Base-by-base conservation (phyloP, 2,329 filamentous ascomycete genomes). In the Xylaria multiplex region DNA sequence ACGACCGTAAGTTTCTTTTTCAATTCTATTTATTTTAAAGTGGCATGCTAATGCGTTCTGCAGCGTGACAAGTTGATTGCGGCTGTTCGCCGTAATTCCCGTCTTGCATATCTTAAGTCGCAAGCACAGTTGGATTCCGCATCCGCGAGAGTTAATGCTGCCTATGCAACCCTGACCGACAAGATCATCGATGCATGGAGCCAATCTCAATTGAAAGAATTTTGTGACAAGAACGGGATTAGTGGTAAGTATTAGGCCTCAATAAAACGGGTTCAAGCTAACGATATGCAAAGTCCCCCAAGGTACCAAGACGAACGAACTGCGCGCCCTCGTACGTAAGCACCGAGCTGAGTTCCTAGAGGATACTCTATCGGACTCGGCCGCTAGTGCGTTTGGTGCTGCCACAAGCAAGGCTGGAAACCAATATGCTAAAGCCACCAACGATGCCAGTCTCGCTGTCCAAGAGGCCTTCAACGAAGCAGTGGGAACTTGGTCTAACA, bases 141-240 rank as follows among this genome's bases (percentile, higher is more conserved):
- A 46, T 86, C 87, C 9, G 84, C 88, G 42, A 90, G 87, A 49
- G 89, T 90, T 13, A 88, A 90, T 56, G 84, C 87, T 45, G 90
- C 92, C 1, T 91, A 93, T 72, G 83, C 90, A 58, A 91, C 88
- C 54, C 81, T 98, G 48, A 93, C 90, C 69, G 93, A 98, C 73
- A 89, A 90, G 74, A 84, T 97, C 59, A 91, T 98, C 75, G 90
- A 97, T 73, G 89, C 92, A 3, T 99, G 96, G 96, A 90, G 91
- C 75, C 94, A 97, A 75, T 86, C 86, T 46, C 85, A 97, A 79
- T 86, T 99, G 77, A 98, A 98, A 85, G 90, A 93, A 69, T 98
- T 96, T 83, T 89, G 89, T 62, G 95, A 98, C 82, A 93, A 94
- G 85, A 96, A 98, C 73, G 88, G 89, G 64, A 91, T 99, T 76